These are phyloP conservation scores for Candida nonsorbophila DNA, from an alignment of 805 yeast species.

Conservation along the genomic window DNA sequence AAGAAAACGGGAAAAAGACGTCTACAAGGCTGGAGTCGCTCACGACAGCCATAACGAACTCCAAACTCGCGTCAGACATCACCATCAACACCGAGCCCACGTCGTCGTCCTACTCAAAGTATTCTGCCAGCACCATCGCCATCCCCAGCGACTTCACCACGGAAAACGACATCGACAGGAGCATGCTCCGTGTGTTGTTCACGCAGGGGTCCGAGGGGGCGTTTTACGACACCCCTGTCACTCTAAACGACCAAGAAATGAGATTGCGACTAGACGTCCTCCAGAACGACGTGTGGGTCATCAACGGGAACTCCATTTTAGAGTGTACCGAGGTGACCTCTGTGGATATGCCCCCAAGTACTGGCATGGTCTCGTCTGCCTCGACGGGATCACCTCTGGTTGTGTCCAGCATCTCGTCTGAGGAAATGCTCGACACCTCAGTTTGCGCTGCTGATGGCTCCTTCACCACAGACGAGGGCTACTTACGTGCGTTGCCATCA, in stretches of 20 bases:
- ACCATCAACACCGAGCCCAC: slow-evolving; percentile 9
- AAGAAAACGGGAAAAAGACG: no score
- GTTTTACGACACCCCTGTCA: slow-evolving; percentile 8
- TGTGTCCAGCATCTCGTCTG: slow-evolving; percentile 14
- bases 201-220: slow-evolving; percentile 2
- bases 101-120: background rate
- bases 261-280: slow-evolving; percentile 23
- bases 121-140: slow-evolving; percentile 1
- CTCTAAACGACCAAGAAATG: slow-evolving; percentile 9
- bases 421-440: slow-evolving; percentile 14
- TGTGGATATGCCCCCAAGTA: slow-evolving; percentile 6
- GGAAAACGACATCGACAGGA: slow-evolving; percentile 6
- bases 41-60: slow-evolving; percentile 8
- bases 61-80: slow-evolving; percentile 9
- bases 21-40: no score
- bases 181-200: slow-evolving; percentile 7
- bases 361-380: background rate
- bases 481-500: slow-evolving; percentile 7
- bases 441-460: slow-evolving; percentile 26
- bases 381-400: slow-evolving; percentile 4
- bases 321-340: slow-evolving; percentile 17
- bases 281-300: slow-evolving; percentile 37
- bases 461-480: slow-evolving; percentile 7
- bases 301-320: slow-evolving; percentile 18
- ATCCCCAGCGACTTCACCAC: slow-evolving; percentile 2